Conservation (phyloP, 148 eudicot species). For the Spergularia bocconei region DNA sequence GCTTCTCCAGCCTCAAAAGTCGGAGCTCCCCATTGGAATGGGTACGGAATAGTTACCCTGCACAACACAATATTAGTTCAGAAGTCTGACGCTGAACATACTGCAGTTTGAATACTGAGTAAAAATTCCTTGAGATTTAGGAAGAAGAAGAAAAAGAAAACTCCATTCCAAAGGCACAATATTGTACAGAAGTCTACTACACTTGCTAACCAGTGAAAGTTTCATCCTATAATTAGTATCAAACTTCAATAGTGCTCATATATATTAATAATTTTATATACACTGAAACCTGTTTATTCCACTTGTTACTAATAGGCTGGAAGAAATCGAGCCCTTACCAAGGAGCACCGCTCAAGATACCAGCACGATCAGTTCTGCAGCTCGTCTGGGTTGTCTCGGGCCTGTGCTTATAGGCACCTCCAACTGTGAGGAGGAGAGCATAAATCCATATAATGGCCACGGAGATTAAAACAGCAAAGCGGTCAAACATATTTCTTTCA, state of each 20-base stretch:
- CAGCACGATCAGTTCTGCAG: constrained; percentile 94
- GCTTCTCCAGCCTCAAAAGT: constrained; percentile 93
- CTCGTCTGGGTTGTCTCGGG: constrained; percentile 60
- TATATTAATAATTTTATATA: too few species aligned
- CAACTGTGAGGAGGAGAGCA: constrained; percentile 81
- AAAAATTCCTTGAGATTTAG: neutral
- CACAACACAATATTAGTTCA: neutral
- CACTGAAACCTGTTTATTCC: too few species aligned
- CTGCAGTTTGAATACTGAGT: too few species aligned
- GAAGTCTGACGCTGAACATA: neutral
- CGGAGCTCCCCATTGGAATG: constrained; percentile 98
- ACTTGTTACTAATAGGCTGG: too few species aligned
- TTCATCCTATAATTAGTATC: too few species aligned
- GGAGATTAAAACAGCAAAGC: constrained; percentile 79
- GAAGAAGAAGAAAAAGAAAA: neutral
- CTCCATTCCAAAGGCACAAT: too few species aligned
- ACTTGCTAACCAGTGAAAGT: too few species aligned
- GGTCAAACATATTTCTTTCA: constrained; percentile 56
- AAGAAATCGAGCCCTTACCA: constrained; percentile 45
- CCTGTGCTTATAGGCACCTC: constrained; percentile 75
- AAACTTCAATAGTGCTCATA: too few species aligned
- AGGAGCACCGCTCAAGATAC: constrained; percentile 66
- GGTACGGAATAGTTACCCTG: constrained; percentile 92
- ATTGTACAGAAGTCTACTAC: too few species aligned
- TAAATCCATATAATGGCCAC: constrained; percentile 80